Evolutionary conservation across 306 rosid species (phyloP), one percentile per base, ranked within the genome.

Genomic region (Sindora glabra): DNA sequence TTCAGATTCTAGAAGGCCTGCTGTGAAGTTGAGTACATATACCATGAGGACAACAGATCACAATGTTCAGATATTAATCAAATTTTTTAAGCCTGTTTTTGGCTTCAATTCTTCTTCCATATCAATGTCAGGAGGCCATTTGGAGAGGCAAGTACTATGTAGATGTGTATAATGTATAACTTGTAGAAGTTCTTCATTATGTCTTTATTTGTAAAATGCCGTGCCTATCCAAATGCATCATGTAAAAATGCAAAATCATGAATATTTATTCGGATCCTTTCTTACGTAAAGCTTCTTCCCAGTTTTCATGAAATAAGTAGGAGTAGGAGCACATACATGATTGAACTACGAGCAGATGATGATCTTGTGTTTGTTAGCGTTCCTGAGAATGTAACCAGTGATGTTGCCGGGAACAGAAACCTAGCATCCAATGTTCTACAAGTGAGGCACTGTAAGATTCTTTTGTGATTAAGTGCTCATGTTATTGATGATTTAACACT

Each of bases 341-440:
- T 83, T 53, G 89, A 81, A 74, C 55, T 87, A 74, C 71, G 62
- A 77, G 95, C 87, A 57, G 63, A 70, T 52, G 59, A 77, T 11
- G 77, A 68, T 55, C 26, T 73, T 16, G 67, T 91, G 44, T 79
- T 72, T 36, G 72, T 87, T 66, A 62, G 66, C 41, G 84, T 91
- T 61, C 97, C 95, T 1, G 96, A 77, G 70, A 91, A 87, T 38
- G 70, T 70, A 59, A 83, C 97, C 2, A 53, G 8, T 3, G 97
- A 91, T 70, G 78, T 91, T 71, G 79, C 96, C 34, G 97, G 96
- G 65, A 91, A 91, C 76, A 74, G 65, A 77, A 91, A 91, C 74
- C 77, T 85, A 22, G 83, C 92, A 59, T 91, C 97, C 65, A 87
- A 87, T 83, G 82, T 83, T 79, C 87, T 91, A 56, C 80, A 72